Conservation (phyloP, 163 green algal genomes). For the Prototheca stagnorum region DNA sequence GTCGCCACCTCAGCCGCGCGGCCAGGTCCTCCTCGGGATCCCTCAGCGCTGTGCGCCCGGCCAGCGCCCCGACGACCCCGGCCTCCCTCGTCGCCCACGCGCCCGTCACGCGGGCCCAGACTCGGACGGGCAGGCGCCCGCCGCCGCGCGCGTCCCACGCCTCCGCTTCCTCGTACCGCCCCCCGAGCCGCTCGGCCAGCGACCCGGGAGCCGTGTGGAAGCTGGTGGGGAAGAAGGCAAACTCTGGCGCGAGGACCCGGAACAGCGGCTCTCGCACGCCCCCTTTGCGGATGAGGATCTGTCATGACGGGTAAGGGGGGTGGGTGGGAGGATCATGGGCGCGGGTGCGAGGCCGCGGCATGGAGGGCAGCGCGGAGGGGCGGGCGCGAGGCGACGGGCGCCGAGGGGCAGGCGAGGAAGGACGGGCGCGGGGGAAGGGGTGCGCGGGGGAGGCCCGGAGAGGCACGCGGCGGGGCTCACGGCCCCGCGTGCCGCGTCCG, state of each 20-base stretch:
- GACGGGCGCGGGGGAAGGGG: too few relatives aligned
- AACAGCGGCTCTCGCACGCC: conserved; percentile 35
- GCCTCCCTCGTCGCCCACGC: conserved; percentile 22
- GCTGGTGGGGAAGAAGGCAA: conserved; percentile 31
- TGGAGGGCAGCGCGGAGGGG: too few relatives aligned
- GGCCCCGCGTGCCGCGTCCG: too few relatives aligned
- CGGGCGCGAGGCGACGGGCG: too few relatives aligned
- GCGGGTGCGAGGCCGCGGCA: too few relatives aligned
- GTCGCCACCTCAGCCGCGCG: conserved; percentile 24
- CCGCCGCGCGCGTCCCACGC: not conserved
- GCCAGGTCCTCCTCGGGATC: conserved; percentile 12
- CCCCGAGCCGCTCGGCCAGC: conserved; percentile 21
- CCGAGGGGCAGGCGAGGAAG: too few relatives aligned
- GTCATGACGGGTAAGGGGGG: not conserved
- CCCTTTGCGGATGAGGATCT: conserved; percentile 18
- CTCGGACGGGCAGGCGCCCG: not conserved
- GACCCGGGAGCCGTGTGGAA: conserved; percentile 30
- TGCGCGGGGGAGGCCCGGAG: too few relatives aligned
- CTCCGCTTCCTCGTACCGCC: conserved; percentile 15
- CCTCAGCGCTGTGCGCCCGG: conserved; percentile 19
- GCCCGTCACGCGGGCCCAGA: conserved; percentile 17
- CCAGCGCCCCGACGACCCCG: conserved; percentile 6
- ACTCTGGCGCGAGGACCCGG: conserved; percentile 6
- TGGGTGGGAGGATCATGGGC: too few relatives aligned
- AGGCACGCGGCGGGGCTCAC: too few relatives aligned